Conservation (phyloP, 2,329 filamentous ascomycete genomes). For the Talaromyces sp. region DNA sequence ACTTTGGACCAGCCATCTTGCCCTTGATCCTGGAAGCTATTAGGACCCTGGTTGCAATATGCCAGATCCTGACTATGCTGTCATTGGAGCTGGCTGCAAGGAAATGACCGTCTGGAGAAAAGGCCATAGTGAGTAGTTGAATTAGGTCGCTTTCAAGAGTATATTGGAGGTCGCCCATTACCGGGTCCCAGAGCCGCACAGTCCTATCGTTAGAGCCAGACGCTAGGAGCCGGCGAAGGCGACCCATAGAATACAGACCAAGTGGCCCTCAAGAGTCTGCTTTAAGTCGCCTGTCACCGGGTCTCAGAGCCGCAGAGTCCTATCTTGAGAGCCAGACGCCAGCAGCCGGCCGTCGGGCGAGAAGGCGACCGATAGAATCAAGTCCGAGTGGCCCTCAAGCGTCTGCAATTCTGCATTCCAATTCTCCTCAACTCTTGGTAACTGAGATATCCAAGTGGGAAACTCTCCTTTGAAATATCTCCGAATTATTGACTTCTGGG, state of each 20-base stretch:
- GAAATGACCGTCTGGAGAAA: not conserved
- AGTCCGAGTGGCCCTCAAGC: slow-evolving; percentile 15
- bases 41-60: not conserved
- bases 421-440: not conserved
- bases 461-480: not conserved
- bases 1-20: too few species aligned
- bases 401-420: slow-evolving; percentile 1
- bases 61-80: not conserved
- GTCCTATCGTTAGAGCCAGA: slow-evolving; percentile 1
- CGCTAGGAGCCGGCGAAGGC: not conserved
- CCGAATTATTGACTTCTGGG: not conserved
- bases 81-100: not conserved
- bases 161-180: too few species aligned
- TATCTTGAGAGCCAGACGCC: not conserved
- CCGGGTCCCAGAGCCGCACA: slow-evolving; percentile 5
- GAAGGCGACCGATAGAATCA: slow-evolving; percentile 5
- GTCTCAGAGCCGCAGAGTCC: slow-evolving; percentile 2
- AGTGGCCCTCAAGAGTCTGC: slow-evolving; percentile 7
- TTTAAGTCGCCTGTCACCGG: not conserved
- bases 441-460: not conserved
- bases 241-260: not conserved
- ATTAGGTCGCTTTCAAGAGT: too few species aligned
- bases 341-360: slow-evolving; percentile 3
- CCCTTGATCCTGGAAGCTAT: too few species aligned
- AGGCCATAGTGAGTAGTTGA: not conserved